Evolutionary conservation across 768 basidiomycete genomes (phyloP).

Genomic region (Suillus ampliporus): DNA sequence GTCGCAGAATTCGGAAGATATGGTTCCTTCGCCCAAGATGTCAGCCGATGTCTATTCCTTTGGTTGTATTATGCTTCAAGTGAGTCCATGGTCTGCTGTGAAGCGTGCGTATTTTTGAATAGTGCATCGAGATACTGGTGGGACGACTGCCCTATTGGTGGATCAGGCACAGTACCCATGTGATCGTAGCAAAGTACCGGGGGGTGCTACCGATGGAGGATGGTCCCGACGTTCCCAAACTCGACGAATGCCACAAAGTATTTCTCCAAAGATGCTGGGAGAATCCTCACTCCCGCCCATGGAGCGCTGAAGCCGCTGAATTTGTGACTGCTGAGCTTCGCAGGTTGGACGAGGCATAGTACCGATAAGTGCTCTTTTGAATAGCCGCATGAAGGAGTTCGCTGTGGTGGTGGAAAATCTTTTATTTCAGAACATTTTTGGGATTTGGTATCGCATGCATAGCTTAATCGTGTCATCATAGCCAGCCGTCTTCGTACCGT

Average conservation of each 20-base stretch:
- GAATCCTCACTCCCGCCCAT: not conserved
- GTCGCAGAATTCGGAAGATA: too few species aligned
- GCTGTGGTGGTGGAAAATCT: not conserved
- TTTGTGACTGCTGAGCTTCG: constrained; percentile 6
- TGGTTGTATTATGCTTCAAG: constrained; percentile 12
- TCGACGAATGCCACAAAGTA: not conserved
- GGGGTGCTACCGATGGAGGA: not conserved
- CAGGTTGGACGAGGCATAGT: not conserved
- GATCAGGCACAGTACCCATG: not conserved
- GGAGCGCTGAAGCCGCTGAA: constrained; percentile 7
- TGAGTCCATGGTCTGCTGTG: not conserved
- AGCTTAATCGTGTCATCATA: not conserved
- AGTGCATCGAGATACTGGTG: constrained; percentile 6
- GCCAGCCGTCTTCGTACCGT: not conserved
- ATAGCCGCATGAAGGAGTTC: not conserved
- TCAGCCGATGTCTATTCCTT: constrained; percentile 13
- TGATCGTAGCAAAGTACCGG: not conserved
- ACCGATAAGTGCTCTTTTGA: not conserved
- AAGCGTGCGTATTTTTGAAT: not conserved
- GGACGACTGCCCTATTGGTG: constrained; percentile 13
- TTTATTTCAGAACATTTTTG: not conserved
- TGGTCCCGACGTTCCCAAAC: not conserved
- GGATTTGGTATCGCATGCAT: not conserved
- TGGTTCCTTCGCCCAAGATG: not conserved
- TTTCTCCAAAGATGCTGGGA: constrained; percentile 17